Evolutionary conservation across 352 stramenopile species (phyloP), one percentile per base, ranked within the genome.

Genomic region (Pythium oligandrum): DNA sequence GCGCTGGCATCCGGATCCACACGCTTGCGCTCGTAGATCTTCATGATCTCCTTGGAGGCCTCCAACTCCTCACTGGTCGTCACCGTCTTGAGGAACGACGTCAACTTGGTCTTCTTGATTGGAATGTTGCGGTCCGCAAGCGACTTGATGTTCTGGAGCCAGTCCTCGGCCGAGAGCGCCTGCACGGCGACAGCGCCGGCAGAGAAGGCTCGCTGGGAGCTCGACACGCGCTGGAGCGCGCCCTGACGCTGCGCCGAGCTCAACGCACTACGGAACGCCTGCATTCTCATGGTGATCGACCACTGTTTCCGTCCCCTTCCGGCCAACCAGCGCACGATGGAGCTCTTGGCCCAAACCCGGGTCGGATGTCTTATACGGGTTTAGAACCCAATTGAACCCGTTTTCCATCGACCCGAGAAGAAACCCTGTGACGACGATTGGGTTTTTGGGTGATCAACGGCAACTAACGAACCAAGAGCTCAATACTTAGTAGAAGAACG

Each of bases 11-110:
- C 79, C 55, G 79, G 81, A 57, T 92, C 81, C 55, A 92, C 77
- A 43, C 81, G 78, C 68, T 92, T 92, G 62, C 86, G 65, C 70
- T 92, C 81, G 61, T 92, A 92, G 55, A 92, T 90, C 63, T 88
- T 86, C 81, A 92, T 90, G 59, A 92, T 90, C 65, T 89, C 78
- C 67, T 90, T 90, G 32, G 71, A 83, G 1, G 75, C 77, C 64
- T 86, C 75, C 45, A 92, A 66, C 66, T 92, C 66, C 63, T 92
- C 81, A 51, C 71, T 88, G 4, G 77, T 92, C 35, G 75, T 90
- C 49, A 92, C 79, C 26, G 77, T 83, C 67, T 90, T 88, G 50
- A 92, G 73, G 73, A 86, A 92, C 48, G 77, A 89, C 57, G 78
- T 74, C 57, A 92, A 64, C 66, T 92, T 92, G 40, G 81, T 88